phyloP scores from a whole-genome alignment of 345 rosid genomes.

The Eucalyptus sp. region DNA sequence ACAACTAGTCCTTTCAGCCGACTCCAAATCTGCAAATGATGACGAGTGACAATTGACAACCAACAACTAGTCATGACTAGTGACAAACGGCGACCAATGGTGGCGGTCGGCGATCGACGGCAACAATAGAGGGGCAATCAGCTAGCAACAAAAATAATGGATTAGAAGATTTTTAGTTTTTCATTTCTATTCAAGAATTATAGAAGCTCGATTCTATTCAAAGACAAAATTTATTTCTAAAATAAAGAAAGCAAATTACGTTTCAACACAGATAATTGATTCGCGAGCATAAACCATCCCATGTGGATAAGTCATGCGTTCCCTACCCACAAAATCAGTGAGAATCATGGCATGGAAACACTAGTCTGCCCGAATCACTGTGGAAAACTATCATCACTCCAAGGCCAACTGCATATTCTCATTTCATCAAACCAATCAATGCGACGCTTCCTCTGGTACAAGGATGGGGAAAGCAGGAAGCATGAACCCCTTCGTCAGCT shows the following conservation, averaged over 20 bases:
- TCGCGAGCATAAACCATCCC: neutral
- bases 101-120: fast-evolving
- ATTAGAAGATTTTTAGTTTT: too few species aligned
- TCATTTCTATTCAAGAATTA: too few species aligned
- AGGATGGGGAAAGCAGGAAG: neutral
- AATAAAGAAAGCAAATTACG: too few species aligned
- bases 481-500: neutral
- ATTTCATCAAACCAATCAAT: neutral
- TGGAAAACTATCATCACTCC: neutral
- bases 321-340: neutral
- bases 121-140: too few species aligned
- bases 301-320: neutral
- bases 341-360: neutral
- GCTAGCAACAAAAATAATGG: too few species aligned
- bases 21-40: too few species aligned
- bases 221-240: too few species aligned
- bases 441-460: neutral
- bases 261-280: neutral
- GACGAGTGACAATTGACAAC: too few species aligned
- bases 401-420: neutral
- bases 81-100: too few species aligned
- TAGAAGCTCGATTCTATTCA: too few species aligned
- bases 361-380: neutral
- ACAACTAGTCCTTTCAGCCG: too few species aligned
- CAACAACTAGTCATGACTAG: too few species aligned